A percentile compares a stretch with the other conserved stretches of the same genome.
Conservation (phyloP, 371 early-diverging fungal genomes). For the Mucor racemosus region DNA sequence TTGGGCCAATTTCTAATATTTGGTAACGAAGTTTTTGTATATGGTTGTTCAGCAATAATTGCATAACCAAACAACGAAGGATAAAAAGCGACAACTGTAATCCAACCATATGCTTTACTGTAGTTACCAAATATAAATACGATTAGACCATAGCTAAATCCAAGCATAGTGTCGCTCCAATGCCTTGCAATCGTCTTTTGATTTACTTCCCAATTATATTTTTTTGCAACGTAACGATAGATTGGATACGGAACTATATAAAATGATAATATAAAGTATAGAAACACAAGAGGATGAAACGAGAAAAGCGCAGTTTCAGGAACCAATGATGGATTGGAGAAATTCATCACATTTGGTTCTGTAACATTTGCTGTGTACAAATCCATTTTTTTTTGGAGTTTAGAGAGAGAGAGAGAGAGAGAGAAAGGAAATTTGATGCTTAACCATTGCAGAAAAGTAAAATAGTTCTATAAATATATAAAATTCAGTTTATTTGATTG, state of each 20-base stretch:
- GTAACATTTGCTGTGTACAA: constrained; percentile 9
- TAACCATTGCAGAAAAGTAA: background rate
- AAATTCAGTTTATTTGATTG: constrained; percentile 6
- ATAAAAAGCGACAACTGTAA: constrained; percentile 73
- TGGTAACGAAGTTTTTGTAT: constrained; percentile 73
- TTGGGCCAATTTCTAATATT: constrained; percentile 73
- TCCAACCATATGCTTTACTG: constrained; percentile 73
- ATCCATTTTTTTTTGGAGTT: background rate
- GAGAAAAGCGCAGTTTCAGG: constrained; percentile 43
- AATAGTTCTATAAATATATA: background rate
- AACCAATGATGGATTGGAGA: constrained; percentile 12
- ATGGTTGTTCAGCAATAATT: constrained; percentile 72
- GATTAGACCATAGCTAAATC: constrained; percentile 64
- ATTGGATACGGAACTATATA: constrained; percentile 60
- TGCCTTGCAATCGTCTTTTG: constrained; percentile 66
- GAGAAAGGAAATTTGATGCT: background rate
- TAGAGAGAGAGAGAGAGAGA: constrained; percentile 8
- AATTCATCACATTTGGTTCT: constrained; percentile 1
- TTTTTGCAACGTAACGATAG: constrained; percentile 61
- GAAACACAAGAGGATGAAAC: constrained; percentile 57
- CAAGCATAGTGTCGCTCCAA: constrained; percentile 66
- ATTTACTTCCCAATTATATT: constrained; percentile 69
- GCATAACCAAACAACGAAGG: constrained; percentile 73
- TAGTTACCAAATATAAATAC: constrained; percentile 88
- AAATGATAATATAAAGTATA: constrained; percentile 61